Evolutionary conservation across 805 yeast species (phyloP), one percentile per base, ranked within the genome.

Genomic region (Lipomyces yamanashiensis): DNA sequence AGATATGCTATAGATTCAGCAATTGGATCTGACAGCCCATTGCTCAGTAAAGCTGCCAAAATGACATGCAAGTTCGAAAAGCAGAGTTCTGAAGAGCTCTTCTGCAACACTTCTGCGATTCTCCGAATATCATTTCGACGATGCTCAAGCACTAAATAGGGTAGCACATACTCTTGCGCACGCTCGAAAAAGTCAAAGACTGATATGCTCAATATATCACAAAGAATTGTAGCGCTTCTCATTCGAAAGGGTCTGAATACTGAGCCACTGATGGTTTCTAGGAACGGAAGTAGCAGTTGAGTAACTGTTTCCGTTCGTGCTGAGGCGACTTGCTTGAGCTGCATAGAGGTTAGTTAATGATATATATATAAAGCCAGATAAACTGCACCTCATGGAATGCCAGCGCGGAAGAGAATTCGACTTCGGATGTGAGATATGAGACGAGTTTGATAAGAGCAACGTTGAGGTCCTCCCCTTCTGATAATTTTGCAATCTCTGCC

Each of bases 271-370:
- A 92, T 79, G 41, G 87, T 82, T 1, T 93, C 92, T 70, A 95
- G 81, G 65, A 85, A 89, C 0, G 97, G 96, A 7, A 89, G 85
- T 21, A 91, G 77, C 13, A 93, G 75, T 72, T 88, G 90, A 84
- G 93, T 92, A 0, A 96, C 87, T 0, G 96, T 84, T 41, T 83
- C 76, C 0, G 79, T 75, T 68, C 84, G 83, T 1, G 84, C 78
- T 17, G 76, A 70, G 0, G 97, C 87, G 19, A 67, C 36, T 4
- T 39, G 28, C 39, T 61, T 69, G 13, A 67, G 43, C 63, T 60
- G 37, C 43, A 36, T 43, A 49, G 17, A 12, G 17, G 28, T 37
- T 21, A 9, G 34, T 49, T 39, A 39, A 8, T 19, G 15, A 3
- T 9, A 8, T 36, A 28, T 28, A 28, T 19, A 7, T n/a, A 28